Evolutionary conservation across 345 rosid genomes (phyloP), one percentile per base, ranked within the genome.

Genomic region (Ceriops tagal): DNA sequence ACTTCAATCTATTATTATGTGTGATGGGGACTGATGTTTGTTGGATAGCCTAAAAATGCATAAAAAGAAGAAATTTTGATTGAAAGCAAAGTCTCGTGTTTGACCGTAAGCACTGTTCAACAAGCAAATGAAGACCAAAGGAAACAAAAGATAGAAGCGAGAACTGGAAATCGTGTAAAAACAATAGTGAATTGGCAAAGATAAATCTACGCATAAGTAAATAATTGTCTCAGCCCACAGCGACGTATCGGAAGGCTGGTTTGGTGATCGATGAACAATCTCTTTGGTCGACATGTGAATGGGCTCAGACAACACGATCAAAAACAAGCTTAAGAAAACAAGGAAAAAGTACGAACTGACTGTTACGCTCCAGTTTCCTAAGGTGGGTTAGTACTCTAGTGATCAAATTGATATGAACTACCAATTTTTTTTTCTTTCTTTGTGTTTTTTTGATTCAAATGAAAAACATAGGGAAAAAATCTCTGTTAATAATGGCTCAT

Each of bases 31-130:
- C 70, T 68, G 71, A 70, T 67, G 76, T 24, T 72, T 70, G 61
- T 73, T 69, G 75, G 78, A 77, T 62, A 71, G 76, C 75, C 28
- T 58, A 58, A 68, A 64, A 68, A 52, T 35, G 75, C 61, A 72
- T 59, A 8, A 55, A 55, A 61, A 67, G 70, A 57, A 19, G 37
- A 57, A 56, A 24, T 6, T 24, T 5, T n/a, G 0, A 9, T 19
- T 64, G 9, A 71, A 79, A 77, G 66, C 47, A 63, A 71, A 58
- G 73, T 55, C 24, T 66, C 21, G 77, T 43, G 4, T 39, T 79
- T 77, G 80, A 79, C 85, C 72, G 18, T 43, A 43, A 15, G 5
- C 16, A 13, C 46, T 5, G 60, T 69, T 66, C 66, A 58, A 53
- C 24, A 10, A 34, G 62, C 37, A 67, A 24, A 75, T 46, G 58